Evolutionary conservation across 495 filamentous ascomycete species (phyloP).

Genomic region (Cercophora samala): DNA sequence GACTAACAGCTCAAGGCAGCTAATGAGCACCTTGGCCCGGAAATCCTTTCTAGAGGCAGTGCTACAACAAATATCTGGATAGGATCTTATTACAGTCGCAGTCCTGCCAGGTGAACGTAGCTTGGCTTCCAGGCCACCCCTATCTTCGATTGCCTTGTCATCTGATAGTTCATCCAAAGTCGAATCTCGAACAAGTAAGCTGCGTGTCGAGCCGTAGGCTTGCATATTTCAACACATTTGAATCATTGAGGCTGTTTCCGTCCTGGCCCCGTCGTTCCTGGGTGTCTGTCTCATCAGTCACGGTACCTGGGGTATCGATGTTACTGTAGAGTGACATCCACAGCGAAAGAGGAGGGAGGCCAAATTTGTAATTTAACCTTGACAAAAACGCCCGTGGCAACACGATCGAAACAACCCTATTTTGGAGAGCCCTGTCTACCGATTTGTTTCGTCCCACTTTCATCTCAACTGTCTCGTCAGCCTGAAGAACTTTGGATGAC

Average conservation of each 20-base stretch:
- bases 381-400: conserved; percentile 13
- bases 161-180: not conserved
- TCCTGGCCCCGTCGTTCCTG: not conserved
- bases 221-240: conserved; percentile 8
- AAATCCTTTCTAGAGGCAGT: not conserved
- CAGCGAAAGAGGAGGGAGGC: not conserved
- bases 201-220: not conserved
- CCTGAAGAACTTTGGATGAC: not conserved
- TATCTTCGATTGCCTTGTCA: not conserved
- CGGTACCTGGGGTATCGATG: conserved; percentile 8
- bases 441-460: conserved; percentile 12
- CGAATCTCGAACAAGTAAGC: not conserved
- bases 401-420: conserved; percentile 19
- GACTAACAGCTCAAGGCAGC: not conserved
- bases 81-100: not conserved
- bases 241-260: conserved; percentile 2
- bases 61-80: not conserved
- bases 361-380: not conserved
- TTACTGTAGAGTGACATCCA: not conserved
- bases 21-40: not conserved
- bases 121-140: not conserved
- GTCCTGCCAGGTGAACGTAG: not conserved
- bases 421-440: not conserved
- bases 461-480: not conserved
- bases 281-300: not conserved